A percentile compares a stretch with the other conserved stretches of the same genome.
These are phyloP conservation scores for Aspergillus sergii DNA, from an alignment of 2,329 filamentous ascomycete genomes.

Conservation along the genomic window DNA sequence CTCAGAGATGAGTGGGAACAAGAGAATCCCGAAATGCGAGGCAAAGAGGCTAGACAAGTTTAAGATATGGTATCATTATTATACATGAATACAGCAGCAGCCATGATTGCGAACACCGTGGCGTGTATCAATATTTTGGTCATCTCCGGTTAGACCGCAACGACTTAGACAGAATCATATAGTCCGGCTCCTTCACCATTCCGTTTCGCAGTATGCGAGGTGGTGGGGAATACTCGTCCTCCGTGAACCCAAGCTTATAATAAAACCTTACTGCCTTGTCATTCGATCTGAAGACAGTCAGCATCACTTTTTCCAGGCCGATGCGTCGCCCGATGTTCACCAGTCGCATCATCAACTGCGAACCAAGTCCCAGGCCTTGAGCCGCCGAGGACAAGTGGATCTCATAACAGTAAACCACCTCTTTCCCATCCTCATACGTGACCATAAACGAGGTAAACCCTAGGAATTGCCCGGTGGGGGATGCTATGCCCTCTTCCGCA, in stretches of 20 bases:
- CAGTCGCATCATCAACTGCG: constrained; percentile 51
- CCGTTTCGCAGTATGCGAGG: constrained; percentile 54
- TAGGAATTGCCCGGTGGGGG: constrained; percentile 20
- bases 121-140: background rate
- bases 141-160: constrained; percentile 23
- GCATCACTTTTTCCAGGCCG: constrained; percentile 59
- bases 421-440: constrained; percentile 56
- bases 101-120: background rate
- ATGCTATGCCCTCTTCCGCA: background rate
- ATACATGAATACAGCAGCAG: constrained; percentile 2
- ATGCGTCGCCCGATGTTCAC: constrained; percentile 51
- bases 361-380: constrained; percentile 56
- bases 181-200: constrained; percentile 52
- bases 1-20: constrained; percentile 92
- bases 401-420: constrained; percentile 67
- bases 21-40: constrained; percentile 84
- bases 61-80: constrained; percentile 45
- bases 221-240: constrained; percentile 56
- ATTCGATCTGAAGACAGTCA: constrained; percentile 62
- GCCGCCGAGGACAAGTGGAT: constrained; percentile 54
- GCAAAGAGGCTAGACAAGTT: constrained; percentile 84
- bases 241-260: constrained; percentile 51
- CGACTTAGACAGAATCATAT: constrained; percentile 56
- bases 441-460: constrained; percentile 60
- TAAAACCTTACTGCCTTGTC: constrained; percentile 52